Evolutionary conservation across 352 stramenopile genomes (phyloP), one percentile per base, ranked within the genome.

Genomic region (Nothophytophthora sp.): DNA sequence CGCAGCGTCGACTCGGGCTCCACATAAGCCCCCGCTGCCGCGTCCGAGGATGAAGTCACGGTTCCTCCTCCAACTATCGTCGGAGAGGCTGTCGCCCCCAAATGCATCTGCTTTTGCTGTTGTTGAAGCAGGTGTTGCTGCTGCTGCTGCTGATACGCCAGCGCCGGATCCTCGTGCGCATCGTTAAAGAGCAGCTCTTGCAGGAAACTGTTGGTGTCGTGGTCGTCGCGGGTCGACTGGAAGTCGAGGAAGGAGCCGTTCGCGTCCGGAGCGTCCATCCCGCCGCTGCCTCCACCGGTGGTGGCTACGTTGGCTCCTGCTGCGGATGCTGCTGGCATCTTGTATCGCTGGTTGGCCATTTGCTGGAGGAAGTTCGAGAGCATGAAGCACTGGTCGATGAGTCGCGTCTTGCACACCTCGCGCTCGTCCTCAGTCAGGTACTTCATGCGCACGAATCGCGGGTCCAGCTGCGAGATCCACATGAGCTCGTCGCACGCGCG

Each of bases 401-500:
- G 50, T 1, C 55, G 45, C 4, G 50, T 55, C 55, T 76, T 76
- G 63, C 58, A 80, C 29, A 50, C 39, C 23, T 73, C 62, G n/a
- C 70, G 70, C 44, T 81, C 70, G 10, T 58, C 42, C 19, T 81
- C 67, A 33, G 50, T 74, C 34, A 81, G 41, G 33, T 75, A 77
- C 47, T 71, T 71, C 70, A 77, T 81, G 23, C 63, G 64, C 32
- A 75, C 67, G 36, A 77, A 81, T 22, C 70, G 70, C 18, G 70
- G 70, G 36, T 81, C 70, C 10, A 81, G 37, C 42, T 77, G 67
- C 13, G 70, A 81, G 41, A 81, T 63, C 70, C 70, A 81, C 55
- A 77, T 73, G 23, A 76, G 44, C 32, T 73, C 60, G 20, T 63
- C 55, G 41, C 63, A 76, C 7, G 67, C 44, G 8, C 63, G 66